Base-by-base conservation (phyloP, 1,284 basidiomycete genomes). In the Pholiota adiposa region DNA sequence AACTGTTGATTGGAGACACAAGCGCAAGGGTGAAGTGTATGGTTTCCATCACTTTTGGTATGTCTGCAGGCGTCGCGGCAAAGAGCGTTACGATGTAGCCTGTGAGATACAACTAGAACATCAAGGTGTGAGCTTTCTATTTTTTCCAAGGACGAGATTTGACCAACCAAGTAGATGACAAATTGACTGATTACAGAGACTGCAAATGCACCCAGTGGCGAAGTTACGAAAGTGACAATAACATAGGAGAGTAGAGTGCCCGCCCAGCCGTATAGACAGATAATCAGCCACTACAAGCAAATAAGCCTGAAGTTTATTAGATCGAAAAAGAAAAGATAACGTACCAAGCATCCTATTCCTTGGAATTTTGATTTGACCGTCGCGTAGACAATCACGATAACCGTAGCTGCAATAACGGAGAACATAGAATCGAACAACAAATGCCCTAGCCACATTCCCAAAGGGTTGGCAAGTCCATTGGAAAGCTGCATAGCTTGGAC, bases 401-500 rank as follows among this genome's bases (percentile, higher is more conserved):
- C 72, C 11, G 83, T 78, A 48, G 92, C 83, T 7, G 61, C 53
- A 14, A 63, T 44, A 8, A 61, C 56, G 11, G 60, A 58, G 1
- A 60, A 43, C 1, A 90, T 81, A 0, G 85, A 77, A 68, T 94
- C 92, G 72, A 89, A 92, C 65, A 89, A 75, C 6, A 93, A 77
- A 72, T 94, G 92, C 0, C 92, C 92, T 1, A 93, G 75, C 91
- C 92, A 93, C 33, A 93, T 77, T 0, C 88, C 89, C 31, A 85
- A 73, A 4, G 92, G 90, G 58, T 89, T 78, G 1, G 86, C 82
- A 33, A 93, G 76, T 1, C 92, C 92, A 69, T 94, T 94, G 33
- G 89, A 92, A 29, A 89, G 74, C 62, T 90, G 87, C 88, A 90
- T 93, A 4, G 88, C 89, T 74, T 88, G 90, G 3, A 88, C 89